These are phyloP conservation scores for Dictyostelium discoideum DNA, from an alignment of 78 protist species.

Conservation along the genomic window DNA sequence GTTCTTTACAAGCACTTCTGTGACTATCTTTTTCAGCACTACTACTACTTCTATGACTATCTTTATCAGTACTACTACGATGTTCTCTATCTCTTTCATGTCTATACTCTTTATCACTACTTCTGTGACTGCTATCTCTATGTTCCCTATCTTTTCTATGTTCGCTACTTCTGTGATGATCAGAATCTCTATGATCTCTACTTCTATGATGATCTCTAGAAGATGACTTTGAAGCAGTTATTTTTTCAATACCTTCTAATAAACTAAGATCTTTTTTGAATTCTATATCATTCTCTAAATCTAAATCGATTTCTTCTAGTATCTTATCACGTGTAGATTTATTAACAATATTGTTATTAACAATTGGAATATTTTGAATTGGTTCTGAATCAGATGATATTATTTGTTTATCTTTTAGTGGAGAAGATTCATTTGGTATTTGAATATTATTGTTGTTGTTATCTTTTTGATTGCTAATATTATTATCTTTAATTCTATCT, in stretches of 20 bases:
- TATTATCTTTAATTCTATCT: not conserved
- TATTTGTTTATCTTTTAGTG: not conserved
- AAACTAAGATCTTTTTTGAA: constrained; percentile 24
- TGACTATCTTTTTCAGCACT: too few species aligned
- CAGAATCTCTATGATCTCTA: not conserved
- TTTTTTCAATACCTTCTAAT: not conserved
- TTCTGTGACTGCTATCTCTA: not conserved
- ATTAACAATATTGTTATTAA: not conserved
- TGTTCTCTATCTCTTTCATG: not conserved
- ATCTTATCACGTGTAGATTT: not conserved
- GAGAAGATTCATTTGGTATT: not conserved
- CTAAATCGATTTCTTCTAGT: not conserved
- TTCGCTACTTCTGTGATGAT: not conserved
- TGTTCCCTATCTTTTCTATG: not conserved
- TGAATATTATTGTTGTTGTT: not conserved
- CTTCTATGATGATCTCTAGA: not conserved
- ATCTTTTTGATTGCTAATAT: not conserved
- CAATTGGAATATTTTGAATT: not conserved
- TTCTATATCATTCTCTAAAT: constrained; percentile 36
- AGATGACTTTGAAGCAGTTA: not conserved
- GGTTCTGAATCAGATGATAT: not conserved
- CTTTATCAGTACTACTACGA: not conserved
- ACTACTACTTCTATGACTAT: not conserved
- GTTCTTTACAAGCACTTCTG: too few species aligned
- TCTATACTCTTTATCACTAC: not conserved